Conservation (phyloP, 2,329 filamentous ascomycete species). For the Ophiostoma sp. region DNA sequence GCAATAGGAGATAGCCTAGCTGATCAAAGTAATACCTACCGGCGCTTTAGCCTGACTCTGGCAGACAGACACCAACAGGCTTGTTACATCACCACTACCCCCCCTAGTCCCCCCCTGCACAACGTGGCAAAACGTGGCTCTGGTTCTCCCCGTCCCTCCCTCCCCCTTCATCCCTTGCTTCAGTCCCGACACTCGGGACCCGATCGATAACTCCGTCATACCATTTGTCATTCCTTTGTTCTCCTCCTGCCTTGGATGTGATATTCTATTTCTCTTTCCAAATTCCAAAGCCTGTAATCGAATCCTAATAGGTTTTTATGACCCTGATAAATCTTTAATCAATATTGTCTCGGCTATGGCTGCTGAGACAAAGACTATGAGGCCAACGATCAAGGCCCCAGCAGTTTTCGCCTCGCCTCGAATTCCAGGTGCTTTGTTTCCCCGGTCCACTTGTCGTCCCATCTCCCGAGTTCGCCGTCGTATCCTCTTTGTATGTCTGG, state of each 20-base stretch:
- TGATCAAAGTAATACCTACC: background rate
- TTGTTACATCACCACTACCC: background rate
- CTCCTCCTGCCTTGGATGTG: background rate
- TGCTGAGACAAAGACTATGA: background rate
- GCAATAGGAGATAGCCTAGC: background rate
- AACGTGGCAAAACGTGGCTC: slow-evolving; percentile 13
- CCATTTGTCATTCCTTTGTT: background rate
- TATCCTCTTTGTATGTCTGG: background rate
- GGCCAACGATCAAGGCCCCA: background rate
- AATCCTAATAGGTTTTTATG: background rate
- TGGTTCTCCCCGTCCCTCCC: slow-evolving; percentile 8
- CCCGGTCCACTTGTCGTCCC: background rate
- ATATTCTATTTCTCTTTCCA: background rate
- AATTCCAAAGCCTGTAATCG: background rate
- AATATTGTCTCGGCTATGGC: background rate
- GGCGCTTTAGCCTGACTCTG: background rate
- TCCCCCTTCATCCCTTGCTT: slow-evolving; percentile 5
- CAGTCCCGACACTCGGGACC: slow-evolving; percentile 10
- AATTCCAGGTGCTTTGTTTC: slow-evolving; percentile 4
- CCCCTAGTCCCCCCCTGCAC: slow-evolving; percentile 3
- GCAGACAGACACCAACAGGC: background rate
- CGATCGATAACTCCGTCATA: slow-evolving; percentile 6
- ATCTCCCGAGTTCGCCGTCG: slow-evolving; percentile 8
- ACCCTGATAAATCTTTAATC: background rate
- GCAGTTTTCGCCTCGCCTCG: background rate